Percentiles rank a stretch among this genome's conserved stretches.
phyloP scores from a whole-genome alignment of 164 flowering plant species.

The Piper betle region DNA sequence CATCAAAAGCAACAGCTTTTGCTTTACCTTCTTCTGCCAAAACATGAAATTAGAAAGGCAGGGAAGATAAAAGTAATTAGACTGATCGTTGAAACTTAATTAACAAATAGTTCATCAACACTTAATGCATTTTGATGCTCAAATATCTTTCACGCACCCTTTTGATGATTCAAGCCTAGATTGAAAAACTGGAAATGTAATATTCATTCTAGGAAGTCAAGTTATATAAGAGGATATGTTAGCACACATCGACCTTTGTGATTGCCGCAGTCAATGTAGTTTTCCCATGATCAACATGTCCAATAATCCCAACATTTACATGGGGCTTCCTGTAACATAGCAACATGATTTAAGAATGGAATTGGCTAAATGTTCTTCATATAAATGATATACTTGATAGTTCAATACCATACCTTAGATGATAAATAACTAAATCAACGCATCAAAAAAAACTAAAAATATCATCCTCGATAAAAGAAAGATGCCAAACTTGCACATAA shows the following conservation, averaged over 20 bases:
- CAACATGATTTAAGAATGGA: not conserved
- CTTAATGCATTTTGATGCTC: not conserved
- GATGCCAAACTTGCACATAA: too few species aligned
- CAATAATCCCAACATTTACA: constrained; percentile 26
- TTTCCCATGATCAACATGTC: constrained; percentile 96
- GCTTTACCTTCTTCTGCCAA: constrained; percentile 94
- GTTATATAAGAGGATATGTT: not conserved
- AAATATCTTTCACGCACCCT: not conserved
- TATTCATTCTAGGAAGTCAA: not conserved
- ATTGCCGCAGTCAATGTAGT: constrained; percentile 95
- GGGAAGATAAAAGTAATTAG: not conserved
- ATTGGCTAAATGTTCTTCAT: too few species aligned
- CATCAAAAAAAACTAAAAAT: too few species aligned
- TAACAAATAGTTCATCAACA: not conserved
- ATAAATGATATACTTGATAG: too few species aligned
- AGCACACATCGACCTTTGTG: constrained; percentile 47
- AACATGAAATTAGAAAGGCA: constrained; percentile 28
- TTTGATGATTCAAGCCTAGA: not conserved
- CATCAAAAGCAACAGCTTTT: constrained; percentile 89
- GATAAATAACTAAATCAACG: too few species aligned
- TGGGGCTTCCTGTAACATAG: constrained; percentile 63
- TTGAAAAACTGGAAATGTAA: not conserved
- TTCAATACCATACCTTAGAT: too few species aligned
- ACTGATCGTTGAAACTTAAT: not conserved
- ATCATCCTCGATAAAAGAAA: too few species aligned